Base-by-base conservation (phyloP, 2,329 filamentous ascomycete species). In the Colletotrichum tofieldiae region DNA sequence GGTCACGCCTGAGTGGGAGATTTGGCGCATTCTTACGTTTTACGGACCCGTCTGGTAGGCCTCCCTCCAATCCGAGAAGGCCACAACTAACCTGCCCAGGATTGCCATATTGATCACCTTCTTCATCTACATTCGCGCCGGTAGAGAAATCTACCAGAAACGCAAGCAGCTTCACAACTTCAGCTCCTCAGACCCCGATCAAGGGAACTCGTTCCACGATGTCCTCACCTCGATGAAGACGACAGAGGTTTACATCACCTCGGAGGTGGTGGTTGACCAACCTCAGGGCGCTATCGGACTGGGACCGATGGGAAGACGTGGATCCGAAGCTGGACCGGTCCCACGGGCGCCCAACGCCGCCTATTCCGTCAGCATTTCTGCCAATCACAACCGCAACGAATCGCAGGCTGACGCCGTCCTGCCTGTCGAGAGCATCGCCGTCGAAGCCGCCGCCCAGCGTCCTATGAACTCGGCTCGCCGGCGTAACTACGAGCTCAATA, bases 11-110 rank as follows among this genome's bases (percentile, higher is more conserved):
- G 82, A 89, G 5, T 95, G 92, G 88, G 92, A 94, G 67, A 87
- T 91, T 70, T 89, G 93, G 80, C 91, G 94, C 49, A 91, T 96
- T 69, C 89, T 89, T 3, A 88, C 90, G 37, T 96, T 95, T 79
- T 97, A 96, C 77, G 91, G 85, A 0, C 92, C 92, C 7, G 87
- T 93, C 68, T 93, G 92, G 92, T 92, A 79, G 79, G 85, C 75
- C 6, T 39, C 29, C 5, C 23, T 67, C n/a, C 26, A 26, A 8
- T 14, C 29, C 35, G 14, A 41, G 14, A 35, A n/a, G 6, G 37
- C 2, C 8, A 26, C n/a, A 20, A 73, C 75, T 77, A 56, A 77
- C 66, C 75, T 43, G 20, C 37, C 9, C 56, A 92, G 90, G 90
- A 81, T 92, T 43, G 83, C 89, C 9, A 91, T 93, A 45, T 74